Evolutionary conservation across 2,329 filamentous ascomycete species (phyloP), one percentile per base, ranked within the genome.

Genomic region (Curvularia hawaiiensis): DNA sequence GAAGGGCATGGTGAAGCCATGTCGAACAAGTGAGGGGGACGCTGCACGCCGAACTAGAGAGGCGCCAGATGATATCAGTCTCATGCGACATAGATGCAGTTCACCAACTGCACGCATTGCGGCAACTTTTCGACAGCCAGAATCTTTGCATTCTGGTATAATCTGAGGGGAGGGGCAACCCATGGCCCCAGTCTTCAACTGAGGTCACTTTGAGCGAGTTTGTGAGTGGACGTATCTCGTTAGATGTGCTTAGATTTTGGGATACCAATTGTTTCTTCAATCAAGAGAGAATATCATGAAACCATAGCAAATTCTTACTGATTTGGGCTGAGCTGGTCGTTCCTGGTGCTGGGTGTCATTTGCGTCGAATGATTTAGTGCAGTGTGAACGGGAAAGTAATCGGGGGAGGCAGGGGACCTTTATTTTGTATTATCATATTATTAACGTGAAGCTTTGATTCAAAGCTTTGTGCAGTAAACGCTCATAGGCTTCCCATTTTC

Each of bases 211-310:
- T 52, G 50, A 53, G 48, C 50, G 50, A 49, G 35, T 40, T 33
- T 35, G 56, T 22, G 40, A 50, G 52, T 33, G 58, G 43, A 47
- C 39, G 50, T 51, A 52, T 56, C 56, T 60, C 47, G 43, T 62
- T 54, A 41, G 56, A 49, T 39, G 41, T 53, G 52, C 52, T 59
- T 64, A 64, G 62, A 64, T 52, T 58, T 44, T 60, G 62, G 62
- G 62, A 64, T 64, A 64, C 62, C 60, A 64, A 52, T 40, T 54
- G 35, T 54, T 38, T 52, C 39, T 54, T 54, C 30, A 24, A 46
- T 50, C 39, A 50, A 54, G 52, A 55, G 55, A 54, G 52, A 41
- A 28, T 47, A 41, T 55, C 39, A 58, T 48, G 56, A 55, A 43
- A 58, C 39, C 39, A 55, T 39, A 43, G 50, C 52, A 47, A 40